Conservation (phyloP, 2,329 filamentous ascomycete genomes). For the Venturia aucupariae region DNA sequence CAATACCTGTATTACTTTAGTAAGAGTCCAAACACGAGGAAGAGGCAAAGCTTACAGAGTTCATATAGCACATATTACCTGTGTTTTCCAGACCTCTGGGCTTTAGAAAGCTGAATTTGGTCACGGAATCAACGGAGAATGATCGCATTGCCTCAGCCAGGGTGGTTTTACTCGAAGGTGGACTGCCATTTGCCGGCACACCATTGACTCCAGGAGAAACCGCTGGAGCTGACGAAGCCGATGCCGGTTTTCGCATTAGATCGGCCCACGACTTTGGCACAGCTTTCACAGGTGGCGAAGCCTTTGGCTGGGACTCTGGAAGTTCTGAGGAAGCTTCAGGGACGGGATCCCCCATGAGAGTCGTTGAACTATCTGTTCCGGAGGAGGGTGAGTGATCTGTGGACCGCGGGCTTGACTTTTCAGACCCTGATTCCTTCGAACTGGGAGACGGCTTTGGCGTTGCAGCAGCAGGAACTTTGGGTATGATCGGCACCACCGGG, state of each 20-base stretch:
- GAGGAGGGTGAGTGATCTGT: background rate
- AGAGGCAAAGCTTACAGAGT: conserved; percentile 64
- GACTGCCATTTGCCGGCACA: conserved; percentile 29
- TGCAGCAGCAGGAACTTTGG: conserved; percentile 27
- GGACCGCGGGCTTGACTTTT: background rate
- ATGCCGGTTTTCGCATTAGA: conserved; percentile 46
- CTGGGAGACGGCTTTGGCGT: conserved; percentile 18
- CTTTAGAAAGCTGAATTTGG: conserved; percentile 74
- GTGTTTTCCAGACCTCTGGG: conserved; percentile 92
- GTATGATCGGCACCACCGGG: conserved; percentile 40
- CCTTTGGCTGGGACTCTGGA: conserved; percentile 18
- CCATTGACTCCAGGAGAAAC: conserved; percentile 20
- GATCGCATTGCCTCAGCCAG: conserved; percentile 68
- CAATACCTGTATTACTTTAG: conserved; percentile 58
- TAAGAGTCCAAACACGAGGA: background rate
- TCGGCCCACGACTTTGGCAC: conserved; percentile 57
- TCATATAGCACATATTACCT: conserved; percentile 99
- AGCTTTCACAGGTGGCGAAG: conserved; percentile 35
- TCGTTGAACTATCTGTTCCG: background rate
- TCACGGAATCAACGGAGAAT: conserved; percentile 57
- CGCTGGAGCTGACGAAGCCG: conserved; percentile 24
- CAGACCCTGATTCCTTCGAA: background rate
- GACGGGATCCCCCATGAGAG: background rate
- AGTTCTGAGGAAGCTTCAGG: background rate
- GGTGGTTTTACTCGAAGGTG: conserved; percentile 46